Conservation (phyloP, 2,329 filamentous ascomycete species). For the Ophioceras dolichostomum region DNA sequence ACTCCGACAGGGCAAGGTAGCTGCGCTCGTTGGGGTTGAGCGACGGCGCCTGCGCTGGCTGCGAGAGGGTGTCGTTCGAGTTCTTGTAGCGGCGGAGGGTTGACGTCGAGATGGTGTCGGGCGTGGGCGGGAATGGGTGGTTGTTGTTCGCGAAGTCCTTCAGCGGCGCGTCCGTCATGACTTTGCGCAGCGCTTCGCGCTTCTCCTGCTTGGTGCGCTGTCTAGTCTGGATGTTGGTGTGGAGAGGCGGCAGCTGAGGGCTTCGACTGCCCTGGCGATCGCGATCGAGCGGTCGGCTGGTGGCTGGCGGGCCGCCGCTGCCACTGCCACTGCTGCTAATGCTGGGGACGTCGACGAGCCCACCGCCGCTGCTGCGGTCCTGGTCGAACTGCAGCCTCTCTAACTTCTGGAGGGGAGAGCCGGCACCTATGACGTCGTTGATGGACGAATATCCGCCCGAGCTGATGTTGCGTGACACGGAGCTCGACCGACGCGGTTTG, state of each 20-base stretch:
- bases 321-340: too few relatives aligned
- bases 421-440: constrained; percentile 30
- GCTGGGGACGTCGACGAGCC: neutral
- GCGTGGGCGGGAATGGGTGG: constrained; percentile 44
- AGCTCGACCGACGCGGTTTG: constrained; percentile 16
- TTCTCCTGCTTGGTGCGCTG: constrained; percentile 33
- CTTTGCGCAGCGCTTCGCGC: constrained; percentile 31
- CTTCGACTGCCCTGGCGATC: too few relatives aligned
- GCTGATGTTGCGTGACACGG: constrained; percentile 16
- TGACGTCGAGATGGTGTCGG: constrained; percentile 46
- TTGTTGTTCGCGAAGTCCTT: constrained; percentile 25
- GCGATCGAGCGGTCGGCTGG: neutral
- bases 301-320: too few relatives aligned
- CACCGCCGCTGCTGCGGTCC: neutral
- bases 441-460: constrained; percentile 30
- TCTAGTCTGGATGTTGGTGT: constrained; percentile 12
- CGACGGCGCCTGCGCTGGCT: constrained; percentile 1
- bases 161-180: constrained; percentile 34
- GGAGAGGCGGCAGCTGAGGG: too few relatives aligned
- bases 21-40: constrained; percentile 15
- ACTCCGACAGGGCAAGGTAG: constrained; percentile 18
- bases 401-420: constrained; percentile 37
- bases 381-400: constrained; percentile 18
- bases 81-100: constrained; percentile 37
- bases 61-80: constrained; percentile 34